Percentiles rank a stretch among this genome's conserved stretches.
Conservation (phyloP, 352 stramenopile genomes). For the Discostella stelligera region DNA sequence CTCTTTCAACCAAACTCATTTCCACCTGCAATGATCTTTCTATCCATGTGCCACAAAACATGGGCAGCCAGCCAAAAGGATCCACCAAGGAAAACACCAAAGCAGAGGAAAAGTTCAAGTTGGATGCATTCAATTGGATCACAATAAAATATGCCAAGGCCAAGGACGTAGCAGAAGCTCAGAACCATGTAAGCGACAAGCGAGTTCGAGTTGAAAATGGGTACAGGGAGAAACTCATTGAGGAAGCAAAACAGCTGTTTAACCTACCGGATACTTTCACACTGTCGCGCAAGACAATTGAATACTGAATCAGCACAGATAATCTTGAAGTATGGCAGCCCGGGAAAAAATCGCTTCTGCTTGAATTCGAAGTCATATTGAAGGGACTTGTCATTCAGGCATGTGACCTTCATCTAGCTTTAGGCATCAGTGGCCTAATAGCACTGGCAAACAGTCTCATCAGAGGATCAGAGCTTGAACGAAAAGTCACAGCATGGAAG, state of each 20-base stretch:
- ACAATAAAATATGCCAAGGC: background rate
- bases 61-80: background rate
- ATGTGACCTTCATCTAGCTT: background rate
- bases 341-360: too few relatives aligned
- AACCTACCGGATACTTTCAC: too few relatives aligned
- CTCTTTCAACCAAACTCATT: too few relatives aligned
- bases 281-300: too few relatives aligned
- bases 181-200: too few relatives aligned
- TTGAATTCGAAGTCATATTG: background rate
- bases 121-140: background rate
- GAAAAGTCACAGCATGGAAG: constrained; percentile 9
- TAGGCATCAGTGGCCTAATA: background rate
- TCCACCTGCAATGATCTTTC: too few relatives aligned
- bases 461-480: background rate
- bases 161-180: background rate
- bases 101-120: too few relatives aligned
- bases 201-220: too few relatives aligned
- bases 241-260: too few relatives aligned
- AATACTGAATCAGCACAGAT: too few relatives aligned
- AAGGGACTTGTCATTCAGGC: background rate
- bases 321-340: too few relatives aligned
- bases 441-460: background rate
- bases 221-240: too few relatives aligned
- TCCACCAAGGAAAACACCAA: constrained; percentile 5
- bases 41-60: background rate